Evolutionary conservation across 73 alveolate genomes (phyloP).

Genomic region (Tetrahymena malaccensis): DNA sequence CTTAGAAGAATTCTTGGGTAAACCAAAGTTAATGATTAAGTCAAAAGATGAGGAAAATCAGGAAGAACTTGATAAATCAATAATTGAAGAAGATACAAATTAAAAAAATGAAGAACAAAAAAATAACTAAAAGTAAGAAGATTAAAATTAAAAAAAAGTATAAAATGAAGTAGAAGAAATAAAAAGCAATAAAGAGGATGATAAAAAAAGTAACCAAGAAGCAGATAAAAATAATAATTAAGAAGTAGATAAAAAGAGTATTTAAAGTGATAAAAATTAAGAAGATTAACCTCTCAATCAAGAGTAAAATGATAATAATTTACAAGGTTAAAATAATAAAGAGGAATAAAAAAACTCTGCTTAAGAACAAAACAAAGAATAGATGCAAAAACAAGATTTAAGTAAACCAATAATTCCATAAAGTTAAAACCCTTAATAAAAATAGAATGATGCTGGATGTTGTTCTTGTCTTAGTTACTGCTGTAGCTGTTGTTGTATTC

Average conservation of each 20-base stretch:
- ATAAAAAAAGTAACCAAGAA: background rate
- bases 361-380: background rate
- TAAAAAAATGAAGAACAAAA: background rate
- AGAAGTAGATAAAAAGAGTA: background rate
- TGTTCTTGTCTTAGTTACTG: background rate
- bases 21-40: background rate
- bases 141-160: background rate
- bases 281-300: background rate
- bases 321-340: background rate
- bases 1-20: background rate
- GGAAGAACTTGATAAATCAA: background rate
- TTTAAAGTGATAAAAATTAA: background rate
- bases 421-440: background rate
- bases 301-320: background rate
- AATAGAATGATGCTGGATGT: background rate
- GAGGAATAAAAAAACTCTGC: background rate
- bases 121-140: background rate
- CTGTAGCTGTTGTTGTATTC: background rate
- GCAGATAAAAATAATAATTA: background rate
- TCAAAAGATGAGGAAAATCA: background rate
- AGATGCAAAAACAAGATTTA: background rate
- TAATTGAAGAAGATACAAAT: background rate
- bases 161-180: background rate
- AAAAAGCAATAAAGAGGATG: background rate
- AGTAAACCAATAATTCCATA: background rate